Evolutionary conservation across 2,329 filamentous ascomycete genomes (phyloP).

Genomic region (Endoconidiophora polonica): DNA sequence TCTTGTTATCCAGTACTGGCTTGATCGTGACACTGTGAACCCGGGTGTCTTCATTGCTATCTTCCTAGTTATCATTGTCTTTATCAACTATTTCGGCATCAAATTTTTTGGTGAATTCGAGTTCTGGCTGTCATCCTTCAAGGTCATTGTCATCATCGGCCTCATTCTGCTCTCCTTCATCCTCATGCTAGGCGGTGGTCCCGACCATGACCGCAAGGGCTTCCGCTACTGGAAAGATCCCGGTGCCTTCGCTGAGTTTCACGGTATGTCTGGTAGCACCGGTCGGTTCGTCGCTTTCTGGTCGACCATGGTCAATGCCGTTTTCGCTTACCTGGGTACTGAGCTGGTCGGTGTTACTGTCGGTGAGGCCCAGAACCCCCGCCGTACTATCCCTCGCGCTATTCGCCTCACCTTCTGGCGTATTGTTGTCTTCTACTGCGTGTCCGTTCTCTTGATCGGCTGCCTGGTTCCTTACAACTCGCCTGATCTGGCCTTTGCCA

Average conservation of each 20-base stretch:
- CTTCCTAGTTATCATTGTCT: constrained; percentile 44
- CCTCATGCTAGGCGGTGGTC: constrained; percentile 48
- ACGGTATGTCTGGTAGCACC: constrained; percentile 22
- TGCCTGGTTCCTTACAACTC: constrained; percentile 63
- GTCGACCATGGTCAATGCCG: constrained; percentile 57
- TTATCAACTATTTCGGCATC: constrained; percentile 56
- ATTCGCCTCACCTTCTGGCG: constrained; percentile 71
- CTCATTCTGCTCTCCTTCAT: constrained; percentile 49
- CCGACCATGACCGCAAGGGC: constrained; percentile 42
- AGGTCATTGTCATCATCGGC: constrained; percentile 48
- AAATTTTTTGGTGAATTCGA: constrained; percentile 50
- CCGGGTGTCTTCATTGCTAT: constrained; percentile 66
- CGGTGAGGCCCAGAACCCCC: constrained; percentile 64
- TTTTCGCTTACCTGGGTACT: constrained; percentile 63
- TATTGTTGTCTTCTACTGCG: constrained; percentile 64
- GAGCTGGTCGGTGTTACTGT: constrained; percentile 66
- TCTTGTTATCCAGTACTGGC: constrained; percentile 66
- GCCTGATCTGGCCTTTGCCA: constrained; percentile 39
- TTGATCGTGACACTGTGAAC: constrained; percentile 47
- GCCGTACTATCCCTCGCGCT: constrained; percentile 57
- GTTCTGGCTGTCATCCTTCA: constrained; percentile 48
- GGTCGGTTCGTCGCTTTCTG: constrained; percentile 48
- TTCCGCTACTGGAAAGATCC: constrained; percentile 51
- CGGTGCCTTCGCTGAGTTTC: constrained; percentile 35
- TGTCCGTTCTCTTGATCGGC: constrained; percentile 57